These are phyloP conservation scores for Aspergillus pseudonomiae DNA, from an alignment of 2,329 filamentous ascomycete genomes.

Conservation along the genomic window DNA sequence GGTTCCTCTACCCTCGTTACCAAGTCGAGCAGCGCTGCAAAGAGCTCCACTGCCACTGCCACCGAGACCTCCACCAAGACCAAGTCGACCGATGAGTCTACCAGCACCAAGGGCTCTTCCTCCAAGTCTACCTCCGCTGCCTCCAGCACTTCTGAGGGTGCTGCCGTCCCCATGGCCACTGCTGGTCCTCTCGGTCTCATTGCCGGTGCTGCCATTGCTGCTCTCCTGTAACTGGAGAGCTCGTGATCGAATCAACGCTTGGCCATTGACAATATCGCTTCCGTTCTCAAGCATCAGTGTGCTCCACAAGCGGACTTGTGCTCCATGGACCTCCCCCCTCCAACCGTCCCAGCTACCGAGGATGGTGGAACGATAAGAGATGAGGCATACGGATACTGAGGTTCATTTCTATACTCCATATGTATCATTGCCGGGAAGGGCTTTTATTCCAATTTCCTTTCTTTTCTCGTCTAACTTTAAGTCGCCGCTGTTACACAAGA, in stretches of 20 bases:
- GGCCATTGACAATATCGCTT: neutral
- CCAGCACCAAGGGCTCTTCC: constrained; percentile 21
- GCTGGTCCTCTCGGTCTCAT: constrained; percentile 41
- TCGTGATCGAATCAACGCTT: neutral
- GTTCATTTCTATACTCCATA: constrained; percentile 12
- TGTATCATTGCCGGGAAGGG: constrained; percentile 19
- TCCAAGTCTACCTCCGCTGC: constrained; percentile 18
- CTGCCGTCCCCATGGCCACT: constrained; percentile 39
- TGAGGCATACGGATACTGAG: constrained; percentile 18
- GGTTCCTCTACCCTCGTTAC: constrained; percentile 28
- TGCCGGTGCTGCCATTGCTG: constrained; percentile 47
- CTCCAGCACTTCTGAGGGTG: constrained; percentile 30
- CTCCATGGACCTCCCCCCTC: neutral
- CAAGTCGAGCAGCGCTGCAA: constrained; percentile 19
- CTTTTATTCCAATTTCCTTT: neutral
- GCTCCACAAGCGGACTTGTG: neutral
- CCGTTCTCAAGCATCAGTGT: neutral
- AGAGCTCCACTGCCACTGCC: constrained; percentile 25
- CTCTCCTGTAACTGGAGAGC: constrained; percentile 41
- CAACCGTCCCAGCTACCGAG: neutral
- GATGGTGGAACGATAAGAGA: constrained; percentile 9
- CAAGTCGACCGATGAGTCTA: constrained; percentile 20
- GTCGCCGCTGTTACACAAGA: constrained; percentile 20
- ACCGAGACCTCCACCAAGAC: constrained; percentile 27
- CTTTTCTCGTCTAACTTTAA: constrained; percentile 10